Evolutionary conservation across 129 eudicot species (phyloP).

Genomic region (Artemisia tridentata): DNA sequence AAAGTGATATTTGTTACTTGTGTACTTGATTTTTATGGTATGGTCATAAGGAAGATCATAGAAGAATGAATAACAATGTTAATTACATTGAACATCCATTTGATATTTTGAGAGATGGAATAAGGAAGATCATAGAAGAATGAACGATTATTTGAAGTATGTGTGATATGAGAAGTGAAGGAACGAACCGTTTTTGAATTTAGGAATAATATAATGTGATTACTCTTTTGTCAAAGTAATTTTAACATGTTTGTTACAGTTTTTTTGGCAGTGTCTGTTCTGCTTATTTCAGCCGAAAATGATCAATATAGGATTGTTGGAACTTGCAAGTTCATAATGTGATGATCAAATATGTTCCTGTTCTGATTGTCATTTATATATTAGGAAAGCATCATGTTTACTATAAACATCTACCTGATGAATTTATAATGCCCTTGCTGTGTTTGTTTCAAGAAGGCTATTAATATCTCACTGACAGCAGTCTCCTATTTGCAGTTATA

Average conservation of each 20-base stretch:
- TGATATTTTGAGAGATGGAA: too few relatives aligned
- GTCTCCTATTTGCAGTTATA: constrained; percentile 51
- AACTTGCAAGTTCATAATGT: too few relatives aligned
- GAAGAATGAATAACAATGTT: too few relatives aligned
- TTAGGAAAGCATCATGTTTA: constrained; percentile 9
- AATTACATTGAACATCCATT: too few relatives aligned
- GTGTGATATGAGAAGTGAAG: neutral
- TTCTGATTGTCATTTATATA: neutral
- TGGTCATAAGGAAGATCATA: neutral
- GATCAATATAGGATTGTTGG: too few relatives aligned
- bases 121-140: too few relatives aligned
- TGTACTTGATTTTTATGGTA: constrained; percentile 17
- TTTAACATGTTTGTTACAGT: too few relatives aligned
- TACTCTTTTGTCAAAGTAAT: too few relatives aligned
- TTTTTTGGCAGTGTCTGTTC: too few relatives aligned
- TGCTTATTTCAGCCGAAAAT: too few relatives aligned
- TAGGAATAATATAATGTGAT: neutral
- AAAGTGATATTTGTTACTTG: neutral
- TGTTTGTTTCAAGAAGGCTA: constrained; percentile 13
- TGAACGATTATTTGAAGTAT: neutral
- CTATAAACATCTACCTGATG: constrained; percentile 8
- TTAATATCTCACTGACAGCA: constrained; percentile 29
- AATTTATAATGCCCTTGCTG: neutral
- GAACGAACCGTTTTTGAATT: neutral
- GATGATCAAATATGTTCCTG: neutral